Base-by-base conservation (phyloP, 2,329 filamentous ascomycete genomes). In the Penicillium psychrosexuale region DNA sequence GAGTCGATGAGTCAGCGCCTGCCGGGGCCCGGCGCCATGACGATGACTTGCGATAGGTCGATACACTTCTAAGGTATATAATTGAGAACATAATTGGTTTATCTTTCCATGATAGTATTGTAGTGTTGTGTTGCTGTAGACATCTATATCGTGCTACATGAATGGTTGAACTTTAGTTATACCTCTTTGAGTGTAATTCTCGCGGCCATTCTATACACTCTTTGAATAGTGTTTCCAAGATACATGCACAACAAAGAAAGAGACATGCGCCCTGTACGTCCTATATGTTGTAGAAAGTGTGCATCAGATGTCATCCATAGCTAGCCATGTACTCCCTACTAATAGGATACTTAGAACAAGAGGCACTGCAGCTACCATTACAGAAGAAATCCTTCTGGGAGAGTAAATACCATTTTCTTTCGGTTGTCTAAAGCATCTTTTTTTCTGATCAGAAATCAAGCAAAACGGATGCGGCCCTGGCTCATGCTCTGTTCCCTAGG, bases 1-100 rank as follows among this genome's bases (percentile, higher is more conserved):
- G 24, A 42, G 37, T 42, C 44, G 51, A 48, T 53, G 51, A 53
- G 30, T 53, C 51, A 53, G 51, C 51, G 8, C 5, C 22, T 7
- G 17, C 22, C 31, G n/a, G 9, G 36, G 39, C 7, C 24, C 31
- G 27, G 27, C 27, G 22, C 24, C 22, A 37, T 47, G 45, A 47
- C 44, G 44, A 34, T 22, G 8, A 30, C 40, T 24, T 22, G 30
- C 19, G 19, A 45, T 34, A 34, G 43, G 43, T 45, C 13, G 30
- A 31, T 33, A 33, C 12, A 33, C 30, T 31, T 31, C 30, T 12
- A 31, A 13, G 30, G 30, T 31, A 5, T 33, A 33, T 6, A 30
- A 8, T 22, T 22, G 4, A 11, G 38, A 40, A 27, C 8, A n/a
- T 13, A 4, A 13, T 24, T 13, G 2, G 19, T 27, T 15, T 5